Percentiles rank a stretch among this genome's conserved stretches.
Conservation (phyloP, 2,329 filamentous ascomycete genomes). For the Neophaeococcomyces mojaviensis region DNA sequence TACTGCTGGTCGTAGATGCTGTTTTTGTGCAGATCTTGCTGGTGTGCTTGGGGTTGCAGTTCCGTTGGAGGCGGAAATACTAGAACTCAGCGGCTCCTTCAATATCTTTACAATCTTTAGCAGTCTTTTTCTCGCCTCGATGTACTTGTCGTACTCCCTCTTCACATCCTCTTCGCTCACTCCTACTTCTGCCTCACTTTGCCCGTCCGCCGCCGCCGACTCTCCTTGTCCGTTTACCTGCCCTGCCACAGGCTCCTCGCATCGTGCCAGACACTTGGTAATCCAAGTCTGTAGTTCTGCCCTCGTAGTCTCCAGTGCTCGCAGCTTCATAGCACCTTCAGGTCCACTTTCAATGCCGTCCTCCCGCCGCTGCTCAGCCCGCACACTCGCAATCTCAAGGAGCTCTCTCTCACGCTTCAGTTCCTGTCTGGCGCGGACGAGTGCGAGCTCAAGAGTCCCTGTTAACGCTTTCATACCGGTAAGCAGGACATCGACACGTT, state of each 20-base stretch:
- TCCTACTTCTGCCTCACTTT: background rate
- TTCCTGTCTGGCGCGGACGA: conserved; percentile 17
- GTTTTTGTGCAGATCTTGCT: background rate
- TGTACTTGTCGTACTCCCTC: conserved; percentile 16
- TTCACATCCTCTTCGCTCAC: conserved; percentile 10
- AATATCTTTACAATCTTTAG: conserved; percentile 3
- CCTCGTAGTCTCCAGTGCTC: conserved; percentile 12
- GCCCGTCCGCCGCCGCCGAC: background rate
- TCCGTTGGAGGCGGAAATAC: no score
- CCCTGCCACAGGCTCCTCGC: no score
- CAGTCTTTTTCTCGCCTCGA: conserved; percentile 14
- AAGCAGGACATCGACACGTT: background rate
- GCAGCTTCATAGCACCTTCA: background rate
- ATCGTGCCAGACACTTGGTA: conserved; percentile 14
- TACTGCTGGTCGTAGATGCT: no score
- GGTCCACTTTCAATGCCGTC: background rate
- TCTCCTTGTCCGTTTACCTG: background rate
- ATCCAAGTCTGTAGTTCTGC: conserved; percentile 18
- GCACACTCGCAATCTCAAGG: conserved; percentile 8
- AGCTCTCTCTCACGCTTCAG: conserved; percentile 7
- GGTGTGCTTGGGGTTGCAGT: background rate
- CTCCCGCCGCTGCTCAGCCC: background rate
- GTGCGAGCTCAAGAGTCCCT: conserved; percentile 15
- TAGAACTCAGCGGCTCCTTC: background rate
- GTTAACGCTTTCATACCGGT: background rate